phyloP scores from a whole-genome alignment of 164 flowering plant genomes.

The Annona squamosa region DNA sequence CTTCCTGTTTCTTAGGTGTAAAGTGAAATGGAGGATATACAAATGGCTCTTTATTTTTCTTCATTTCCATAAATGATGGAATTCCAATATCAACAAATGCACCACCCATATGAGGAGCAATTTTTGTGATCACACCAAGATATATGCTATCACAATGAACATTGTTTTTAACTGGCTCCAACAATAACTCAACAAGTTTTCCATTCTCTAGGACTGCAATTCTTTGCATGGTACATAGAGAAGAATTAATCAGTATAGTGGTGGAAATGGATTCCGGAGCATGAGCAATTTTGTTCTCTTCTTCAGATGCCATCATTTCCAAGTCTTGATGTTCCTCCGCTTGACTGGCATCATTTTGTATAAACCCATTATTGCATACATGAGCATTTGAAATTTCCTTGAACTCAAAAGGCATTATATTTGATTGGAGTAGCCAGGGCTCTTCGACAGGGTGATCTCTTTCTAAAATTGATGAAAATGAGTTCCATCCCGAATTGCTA shows the following conservation, averaged over 20 bases:
- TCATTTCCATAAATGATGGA: conserved; percentile 84
- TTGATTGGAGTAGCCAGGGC: conserved; percentile 68
- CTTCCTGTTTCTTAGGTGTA: conserved; percentile 26
- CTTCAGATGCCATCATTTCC: conserved; percentile 31
- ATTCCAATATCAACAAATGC: conserved; percentile 92
- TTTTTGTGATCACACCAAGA: conserved; percentile 76
- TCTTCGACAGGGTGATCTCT: conserved; percentile 69
- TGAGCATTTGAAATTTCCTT: conserved; percentile 13
- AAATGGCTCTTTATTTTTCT: conserved; percentile 63
- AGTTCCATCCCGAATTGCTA: conserved; percentile 11
- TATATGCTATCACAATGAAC: conserved; percentile 90
- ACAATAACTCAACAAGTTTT: conserved; percentile 71
- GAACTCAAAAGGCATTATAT: conserved; percentile 17
- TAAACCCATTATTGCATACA: conserved; percentile 9
- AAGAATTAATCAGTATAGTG: conserved; percentile 77
- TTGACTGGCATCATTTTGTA: conserved; percentile 14
- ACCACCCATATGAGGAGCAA: conserved; percentile 94
- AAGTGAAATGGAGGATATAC: conserved; percentile 56
- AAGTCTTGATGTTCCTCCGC: conserved; percentile 14
- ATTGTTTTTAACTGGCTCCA: conserved; percentile 83
- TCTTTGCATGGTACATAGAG: conserved; percentile 91
- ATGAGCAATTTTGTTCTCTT: conserved; percentile 22
- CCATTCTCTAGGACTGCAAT: conserved; percentile 86
- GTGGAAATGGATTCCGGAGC: conserved; percentile 45
- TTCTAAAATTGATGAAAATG: conserved; percentile 19